Evolutionary conservation across 345 rosid species (phyloP), one percentile per base, ranked within the genome.

Genomic region (Schrenkiella parvula): DNA sequence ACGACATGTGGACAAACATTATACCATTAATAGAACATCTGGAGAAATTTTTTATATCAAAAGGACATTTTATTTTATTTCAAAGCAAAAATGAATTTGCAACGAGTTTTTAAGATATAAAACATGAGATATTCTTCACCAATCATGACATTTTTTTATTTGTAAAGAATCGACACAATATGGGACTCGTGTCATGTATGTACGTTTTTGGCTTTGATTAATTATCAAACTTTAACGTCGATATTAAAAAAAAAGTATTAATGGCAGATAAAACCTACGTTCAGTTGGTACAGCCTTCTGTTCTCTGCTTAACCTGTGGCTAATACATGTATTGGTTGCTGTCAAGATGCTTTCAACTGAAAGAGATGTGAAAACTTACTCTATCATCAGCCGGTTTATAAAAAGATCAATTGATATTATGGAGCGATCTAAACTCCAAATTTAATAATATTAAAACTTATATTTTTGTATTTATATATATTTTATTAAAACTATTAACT

Each of bases 81-180:
- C 6, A 51, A 62, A 29, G 54, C 3, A 8, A 53, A 10, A 32
- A 32, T 64, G 48, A 64, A 52, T 31, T 8, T 5, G 29, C 14
- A 43, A 17, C 37, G 64, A 25, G 55, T 31, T 42, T 42, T 31
- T 42, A 34, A 41, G 26, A 53, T 54, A 53, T 42, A 42, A 31
- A 34, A 56, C 32, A 31, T 14, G 11, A 23, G 22, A 62, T 53
- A 64, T 32, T 53, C 64, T 59, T 23, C 48, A 23, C 70, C 70
- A 72, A 72, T 43, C 56, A 54, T 54, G n/a, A 32, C 64, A 43
- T 32, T 72, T 31, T 25, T 52, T 63, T 72, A 64, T 64, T n/a
- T 43, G 9, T 38, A 34, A 31, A 37, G 56, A 62, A 72, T 63
- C 47, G 19, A 42, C 21, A 54, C 38, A 42, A 9, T 43, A 54